phyloP scores from a whole-genome alignment of 768 basidiomycete genomes.

The Lactarius tabidus region DNA sequence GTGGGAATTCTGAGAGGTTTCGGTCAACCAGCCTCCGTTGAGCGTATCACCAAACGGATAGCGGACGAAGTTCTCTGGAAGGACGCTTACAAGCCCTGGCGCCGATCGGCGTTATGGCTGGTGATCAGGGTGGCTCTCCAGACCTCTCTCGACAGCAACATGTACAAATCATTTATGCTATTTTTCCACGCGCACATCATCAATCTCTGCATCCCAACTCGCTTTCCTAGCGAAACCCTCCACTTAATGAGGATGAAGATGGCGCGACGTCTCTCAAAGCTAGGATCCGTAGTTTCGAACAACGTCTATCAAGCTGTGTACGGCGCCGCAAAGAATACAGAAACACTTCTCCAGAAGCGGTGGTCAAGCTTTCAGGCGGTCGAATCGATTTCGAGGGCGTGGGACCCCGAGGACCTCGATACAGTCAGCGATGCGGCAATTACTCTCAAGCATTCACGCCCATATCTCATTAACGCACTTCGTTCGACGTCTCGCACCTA shows the following conservation, averaged over 20 bases:
- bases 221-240: background rate
- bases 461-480: background rate
- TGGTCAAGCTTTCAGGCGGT: background rate
- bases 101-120: background rate
- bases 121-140: constrained; percentile 37
- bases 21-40: constrained; percentile 31
- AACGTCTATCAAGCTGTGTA: background rate
- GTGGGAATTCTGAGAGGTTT: constrained; percentile 27
- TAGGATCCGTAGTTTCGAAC: background rate
- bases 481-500: background rate
- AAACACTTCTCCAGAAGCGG: background rate
- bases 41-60: constrained; percentile 9
- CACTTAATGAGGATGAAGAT: background rate
- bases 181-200: background rate
- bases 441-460: background rate
- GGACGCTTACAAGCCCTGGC: constrained; percentile 28
- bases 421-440: background rate
- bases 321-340: background rate
- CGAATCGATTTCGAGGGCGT: background rate
- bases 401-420: background rate
- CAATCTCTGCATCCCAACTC: background rate
- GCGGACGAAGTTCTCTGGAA: background rate
- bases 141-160: constrained; percentile 17
- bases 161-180: background rate
- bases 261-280: background rate